Base-by-base conservation (phyloP, 2,329 filamentous ascomycete species). In the Clarireedia paspali region DNA sequence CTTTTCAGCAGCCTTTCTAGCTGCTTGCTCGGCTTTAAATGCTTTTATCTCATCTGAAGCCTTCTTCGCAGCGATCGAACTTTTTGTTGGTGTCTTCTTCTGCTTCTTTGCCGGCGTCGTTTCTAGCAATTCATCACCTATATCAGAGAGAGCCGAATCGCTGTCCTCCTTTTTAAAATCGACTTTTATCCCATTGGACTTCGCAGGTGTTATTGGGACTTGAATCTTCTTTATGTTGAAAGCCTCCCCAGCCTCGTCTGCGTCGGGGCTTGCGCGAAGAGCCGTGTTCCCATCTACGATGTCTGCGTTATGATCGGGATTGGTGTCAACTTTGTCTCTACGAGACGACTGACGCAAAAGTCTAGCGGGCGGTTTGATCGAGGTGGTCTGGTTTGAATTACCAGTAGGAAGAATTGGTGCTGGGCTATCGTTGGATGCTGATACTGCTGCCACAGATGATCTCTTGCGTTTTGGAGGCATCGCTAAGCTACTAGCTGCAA, bases 391-490 rank as follows among this genome's bases (percentile, higher is more conserved):
- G 14, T 4, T 20, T 30, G 47, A 27, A 17, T 44, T 26, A 24
- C 5, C 38, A 10, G 55, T 49, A 34, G 60, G 58, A 7, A 55
- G 56, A 38, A 64, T 61, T 39, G 59, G 45, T 15, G 53, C 53
- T 20, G 15, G 45, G 20, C 27, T 23, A 12, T 6, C 40, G 17
- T 50, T 26, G 15, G 23, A 6, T 10, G 3, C 9, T 15, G 48
- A 26, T 36, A 20, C 27, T 17, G 27, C 40, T 14, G 34, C 59
- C 5, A 59, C 47, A 4, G 64, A 61, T 7, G 64, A 64, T 57
- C 66, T 66, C 57, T 66, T 67, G 20, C 62, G 65, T 47, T 68
- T 68, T 0, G 63, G 64, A 57, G 63, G 60, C 66, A 67, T 67
- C 42, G 50, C 40, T 26, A 51, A 15, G 26, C 39, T 17, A 12